Base-by-base conservation (phyloP, 306 rosid species). In the Cyamopsis tetragonoloba region DNA sequence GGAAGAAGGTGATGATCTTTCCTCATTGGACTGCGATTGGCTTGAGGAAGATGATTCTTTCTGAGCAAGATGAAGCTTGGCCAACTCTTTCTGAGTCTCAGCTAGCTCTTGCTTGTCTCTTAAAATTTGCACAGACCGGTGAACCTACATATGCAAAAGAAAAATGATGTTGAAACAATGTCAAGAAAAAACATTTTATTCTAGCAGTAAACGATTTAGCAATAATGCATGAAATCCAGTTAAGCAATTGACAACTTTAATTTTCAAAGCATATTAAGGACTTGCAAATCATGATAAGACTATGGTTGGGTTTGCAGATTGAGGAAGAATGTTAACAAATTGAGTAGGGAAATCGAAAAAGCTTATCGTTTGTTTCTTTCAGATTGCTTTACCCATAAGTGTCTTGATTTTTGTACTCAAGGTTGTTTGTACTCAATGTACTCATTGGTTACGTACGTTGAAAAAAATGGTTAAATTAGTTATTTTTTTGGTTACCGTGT, bases 71-170 rank as follows among this genome's bases (percentile, higher is more conserved):
- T 93, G 99, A 79, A 88, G 96, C 83, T 95, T 95, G 63, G 97
- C 96, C 54, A 95, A 59, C 67, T 95, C 97, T 78, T 90, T 95
- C 76, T 95, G 97, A 43, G 99, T 79, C 47, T 95, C 99, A 18
- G 92, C 92, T 23, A 95, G 89, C 73, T 95, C 99, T 81, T 95
- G 99, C 72, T 90, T 95, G 88, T 95, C 99, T 79, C 96, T 82
- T 62, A 95, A 69, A 66, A 95, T 88, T 82, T 95, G 99, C 39
- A 90, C 96, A 65, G 99, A 88, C 84, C 99, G 77, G 80, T 91
- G 97, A 64, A 95, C 99, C 99, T 95, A 77, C 80, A 82, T 8
- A 37, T 48, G 61, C 58, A 74, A 31, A 5, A 30, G 66, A 57
- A 48, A 30, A 39, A 56, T 62, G 12, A 62, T 43, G 15, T 30